A percentile compares a stretch with the other conserved stretches of the same genome.
Evolutionary conservation across 345 rosid genomes (phyloP).

Genomic region (Eucalyptus pauciflora): DNA sequence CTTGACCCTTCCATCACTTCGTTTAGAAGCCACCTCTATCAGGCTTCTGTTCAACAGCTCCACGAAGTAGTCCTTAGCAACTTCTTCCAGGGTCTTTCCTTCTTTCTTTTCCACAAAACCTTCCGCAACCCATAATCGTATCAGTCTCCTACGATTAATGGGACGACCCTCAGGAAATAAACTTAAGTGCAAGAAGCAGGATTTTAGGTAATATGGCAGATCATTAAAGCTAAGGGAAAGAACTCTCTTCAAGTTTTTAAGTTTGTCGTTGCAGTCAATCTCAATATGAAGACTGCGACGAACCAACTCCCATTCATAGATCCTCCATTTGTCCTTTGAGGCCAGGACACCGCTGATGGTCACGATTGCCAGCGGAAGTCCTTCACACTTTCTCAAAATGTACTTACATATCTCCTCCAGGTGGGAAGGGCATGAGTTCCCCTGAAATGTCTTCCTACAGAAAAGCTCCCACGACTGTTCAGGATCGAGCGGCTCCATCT

Average conservation of each 20-base stretch:
- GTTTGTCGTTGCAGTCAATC: constrained; percentile 7
- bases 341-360: constrained; percentile 33
- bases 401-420: constrained; percentile 6
- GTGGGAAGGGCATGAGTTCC: constrained; percentile 17
- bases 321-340: constrained; percentile 3
- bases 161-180: constrained; percentile 23
- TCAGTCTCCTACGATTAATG: constrained; percentile 7
- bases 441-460: constrained; percentile 16
- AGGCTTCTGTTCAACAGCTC: constrained; percentile 31
- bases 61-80: constrained; percentile 25
- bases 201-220: constrained; percentile 28
- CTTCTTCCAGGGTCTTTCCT: constrained; percentile 30
- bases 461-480: constrained; percentile 21
- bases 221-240: constrained; percentile 31
- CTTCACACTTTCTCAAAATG: constrained; percentile 24
- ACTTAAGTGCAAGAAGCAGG: constrained; percentile 27
- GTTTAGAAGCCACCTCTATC: constrained; percentile 11
- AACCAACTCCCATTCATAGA: constrained; percentile 24
- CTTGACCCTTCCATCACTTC: constrained; percentile 17
- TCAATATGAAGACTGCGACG: constrained; percentile 14
- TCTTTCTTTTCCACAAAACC: constrained; percentile 22
- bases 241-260: constrained; percentile 13
- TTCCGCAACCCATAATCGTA: constrained; percentile 33
- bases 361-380: constrained; percentile 31
- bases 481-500: constrained; percentile 5